These are phyloP conservation scores for Lactarius sanguifluus DNA, from an alignment of 768 basidiomycete genomes.

Conservation along the genomic window DNA sequence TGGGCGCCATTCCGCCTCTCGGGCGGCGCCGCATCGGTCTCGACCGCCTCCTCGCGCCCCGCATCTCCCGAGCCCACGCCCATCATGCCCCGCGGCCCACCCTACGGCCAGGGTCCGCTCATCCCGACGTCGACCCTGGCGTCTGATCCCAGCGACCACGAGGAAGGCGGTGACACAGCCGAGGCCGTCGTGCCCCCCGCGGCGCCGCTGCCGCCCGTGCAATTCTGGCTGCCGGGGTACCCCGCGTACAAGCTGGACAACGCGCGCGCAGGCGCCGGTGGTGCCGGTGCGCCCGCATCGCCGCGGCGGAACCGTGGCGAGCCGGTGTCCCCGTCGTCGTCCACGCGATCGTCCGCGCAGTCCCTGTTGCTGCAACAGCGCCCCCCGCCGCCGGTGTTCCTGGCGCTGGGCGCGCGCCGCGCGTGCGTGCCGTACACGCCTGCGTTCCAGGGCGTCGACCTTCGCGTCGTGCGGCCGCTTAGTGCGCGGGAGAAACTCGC, in stretches of 20 bases:
- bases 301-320: background rate
- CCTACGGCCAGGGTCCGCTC: background rate
- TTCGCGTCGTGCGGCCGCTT: conserved; percentile 27
- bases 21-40: conserved; percentile 10
- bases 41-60: background rate
- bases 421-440: conserved; percentile 30
- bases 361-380: background rate
- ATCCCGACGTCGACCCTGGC: conserved; percentile 10
- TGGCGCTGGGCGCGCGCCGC: conserved; percentile 29
- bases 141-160: conserved; percentile 12
- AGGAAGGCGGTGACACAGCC: background rate
- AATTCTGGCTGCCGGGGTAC: conserved; percentile 30
- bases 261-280: background rate
- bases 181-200: conserved; percentile 21
- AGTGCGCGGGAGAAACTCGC: conserved; percentile 30
- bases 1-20: conserved; percentile 23
- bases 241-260: conserved; percentile 21
- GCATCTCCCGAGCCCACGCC: conserved; percentile 17
- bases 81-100: conserved; percentile 8
- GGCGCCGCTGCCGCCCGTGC: conserved; percentile 27
- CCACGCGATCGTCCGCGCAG: conserved; percentile 1
- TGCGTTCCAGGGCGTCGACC: conserved; percentile 29
- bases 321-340: background rate
- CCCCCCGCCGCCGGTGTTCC: conserved; percentile 26
- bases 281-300: background rate